Evolutionary conservation across 352 stramenopile genomes (phyloP).

Genomic region (Hyaloperonospora brassicae): DNA sequence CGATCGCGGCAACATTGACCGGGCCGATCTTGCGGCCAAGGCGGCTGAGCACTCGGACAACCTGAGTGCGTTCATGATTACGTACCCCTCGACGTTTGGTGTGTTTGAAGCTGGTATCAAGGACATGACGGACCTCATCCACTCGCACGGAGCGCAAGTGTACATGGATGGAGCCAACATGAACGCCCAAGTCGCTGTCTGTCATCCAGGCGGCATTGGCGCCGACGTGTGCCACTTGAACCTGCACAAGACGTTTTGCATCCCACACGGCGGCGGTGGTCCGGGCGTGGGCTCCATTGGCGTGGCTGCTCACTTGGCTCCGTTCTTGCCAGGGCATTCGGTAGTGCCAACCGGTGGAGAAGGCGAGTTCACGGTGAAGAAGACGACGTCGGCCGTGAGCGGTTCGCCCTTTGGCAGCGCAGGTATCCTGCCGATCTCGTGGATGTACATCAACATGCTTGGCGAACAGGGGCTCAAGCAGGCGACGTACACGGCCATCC

Average conservation of each 20-base stretch:
- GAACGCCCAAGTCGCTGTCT: conserved; percentile 98
- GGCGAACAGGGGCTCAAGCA: conserved; percentile 92
- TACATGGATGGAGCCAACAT: conserved; percentile 99
- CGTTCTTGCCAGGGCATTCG: conserved; percentile 93
- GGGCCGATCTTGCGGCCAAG: conserved; percentile 92
- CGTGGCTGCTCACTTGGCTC: conserved; percentile 92
- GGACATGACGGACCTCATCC: conserved; percentile 93
- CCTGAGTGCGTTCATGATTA: conserved; percentile 98
- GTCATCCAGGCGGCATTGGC: conserved; percentile 93
- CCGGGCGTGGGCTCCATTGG: conserved; percentile 89
- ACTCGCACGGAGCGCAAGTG: conserved; percentile 95
- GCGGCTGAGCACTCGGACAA: conserved; percentile 94
- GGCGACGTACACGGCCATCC: conserved; percentile 91
- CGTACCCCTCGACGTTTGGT: conserved; percentile 98
- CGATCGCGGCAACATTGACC: conserved; percentile 93
- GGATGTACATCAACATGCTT: conserved; percentile 99
- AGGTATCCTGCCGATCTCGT: conserved; percentile 98
- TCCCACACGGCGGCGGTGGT: conserved; percentile 97
- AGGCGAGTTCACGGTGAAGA: conserved; percentile 60
- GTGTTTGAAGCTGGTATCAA: conserved; percentile 98
- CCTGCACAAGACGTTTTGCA: conserved; percentile 99
- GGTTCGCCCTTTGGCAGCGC: conserved; percentile 96
- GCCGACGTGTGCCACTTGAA: conserved; percentile 99
- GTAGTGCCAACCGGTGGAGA: conserved; percentile 80
- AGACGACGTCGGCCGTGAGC: conserved; percentile 82